Conservation (phyloP, 1,284 basidiomycete genomes). For the Naganishia liquefaciens region DNA sequence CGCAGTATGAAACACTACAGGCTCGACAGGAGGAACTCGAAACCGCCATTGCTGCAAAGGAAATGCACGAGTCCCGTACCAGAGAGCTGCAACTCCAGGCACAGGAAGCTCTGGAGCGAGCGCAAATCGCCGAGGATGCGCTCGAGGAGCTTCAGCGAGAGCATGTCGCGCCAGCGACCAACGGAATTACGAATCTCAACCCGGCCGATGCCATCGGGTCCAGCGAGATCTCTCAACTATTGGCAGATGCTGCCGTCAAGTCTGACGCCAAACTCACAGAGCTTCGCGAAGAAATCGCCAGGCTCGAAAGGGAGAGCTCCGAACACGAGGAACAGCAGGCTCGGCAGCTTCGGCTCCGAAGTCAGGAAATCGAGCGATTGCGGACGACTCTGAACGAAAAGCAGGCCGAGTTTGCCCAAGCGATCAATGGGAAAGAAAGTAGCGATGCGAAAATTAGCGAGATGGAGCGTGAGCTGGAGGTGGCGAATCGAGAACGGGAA, state of each 20-base stretch:
- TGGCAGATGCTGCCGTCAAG: conserved; percentile 73
- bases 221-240: conserved; percentile 70
- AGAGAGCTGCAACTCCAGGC: conserved; percentile 83
- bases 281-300: conserved; percentile 57
- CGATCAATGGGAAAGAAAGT: conserved; percentile 61
- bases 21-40: conserved; percentile 83
- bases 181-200: background rate
- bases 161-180: conserved; percentile 15
- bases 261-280: conserved; percentile 74
- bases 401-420: conserved; percentile 57
- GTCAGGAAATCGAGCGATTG: conserved; percentile 73
- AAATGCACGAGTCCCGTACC: conserved; percentile 70
- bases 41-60: conserved; percentile 70
- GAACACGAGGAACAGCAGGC: conserved; percentile 79
- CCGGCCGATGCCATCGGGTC: conserved; percentile 42
- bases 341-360: conserved; percentile 58
- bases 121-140: conserved; percentile 70
- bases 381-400: conserved; percentile 61
- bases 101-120: conserved; percentile 71
- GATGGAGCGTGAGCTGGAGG: conserved; percentile 62
- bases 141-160: conserved; percentile 57
- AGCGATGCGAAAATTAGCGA: conserved; percentile 62
- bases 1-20: conserved; percentile 79
- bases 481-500: conserved; percentile 57
- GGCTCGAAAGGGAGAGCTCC: conserved; percentile 50